A percentile compares a stretch with the other conserved stretches of the same genome.
Conservation (phyloP, 2,329 filamentous ascomycete species). For the Hypoxylon sp. region DNA sequence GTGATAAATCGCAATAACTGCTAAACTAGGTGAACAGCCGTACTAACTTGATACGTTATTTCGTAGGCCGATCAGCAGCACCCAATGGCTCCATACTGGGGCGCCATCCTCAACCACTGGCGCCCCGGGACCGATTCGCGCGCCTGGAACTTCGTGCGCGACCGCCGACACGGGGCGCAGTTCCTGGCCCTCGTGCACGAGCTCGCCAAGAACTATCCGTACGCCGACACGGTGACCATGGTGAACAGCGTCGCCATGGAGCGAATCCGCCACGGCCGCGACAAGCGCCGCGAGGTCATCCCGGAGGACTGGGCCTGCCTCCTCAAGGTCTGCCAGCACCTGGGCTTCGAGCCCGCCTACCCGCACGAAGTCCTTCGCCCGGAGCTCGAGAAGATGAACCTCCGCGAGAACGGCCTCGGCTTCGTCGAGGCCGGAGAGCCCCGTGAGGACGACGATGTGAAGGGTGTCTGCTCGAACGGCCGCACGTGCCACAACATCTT, state of each 20-base stretch:
- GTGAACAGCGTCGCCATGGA: constrained; percentile 14
- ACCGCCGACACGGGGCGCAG: neutral
- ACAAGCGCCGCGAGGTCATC: neutral
- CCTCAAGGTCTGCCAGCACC: neutral
- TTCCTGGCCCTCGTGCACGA: neutral
- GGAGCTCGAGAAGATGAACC: neutral
- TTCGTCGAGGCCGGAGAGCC: neutral
- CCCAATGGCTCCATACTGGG: neutral
- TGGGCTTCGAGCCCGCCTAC: neutral
- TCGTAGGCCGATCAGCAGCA: neutral
- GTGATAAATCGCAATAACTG: neutral
- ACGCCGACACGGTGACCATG: neutral
- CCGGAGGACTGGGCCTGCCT: neutral
- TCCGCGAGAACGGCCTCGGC: neutral
- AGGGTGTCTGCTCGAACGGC: neutral
- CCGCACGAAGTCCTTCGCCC: neutral
- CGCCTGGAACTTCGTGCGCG: neutral
- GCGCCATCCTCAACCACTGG: neutral
- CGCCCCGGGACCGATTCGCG: neutral
- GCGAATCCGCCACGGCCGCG: constrained; percentile 13
- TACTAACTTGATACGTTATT: neutral
- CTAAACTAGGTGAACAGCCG: neutral
- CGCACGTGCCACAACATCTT: neutral
- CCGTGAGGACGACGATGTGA: neutral
- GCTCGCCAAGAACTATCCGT: constrained; percentile 1